Percentiles rank a stretch among this genome's conserved stretches.
These are phyloP conservation scores for Claviceps maximensis DNA, from an alignment of 2,329 filamentous ascomycete genomes.

Conservation along the genomic window DNA sequence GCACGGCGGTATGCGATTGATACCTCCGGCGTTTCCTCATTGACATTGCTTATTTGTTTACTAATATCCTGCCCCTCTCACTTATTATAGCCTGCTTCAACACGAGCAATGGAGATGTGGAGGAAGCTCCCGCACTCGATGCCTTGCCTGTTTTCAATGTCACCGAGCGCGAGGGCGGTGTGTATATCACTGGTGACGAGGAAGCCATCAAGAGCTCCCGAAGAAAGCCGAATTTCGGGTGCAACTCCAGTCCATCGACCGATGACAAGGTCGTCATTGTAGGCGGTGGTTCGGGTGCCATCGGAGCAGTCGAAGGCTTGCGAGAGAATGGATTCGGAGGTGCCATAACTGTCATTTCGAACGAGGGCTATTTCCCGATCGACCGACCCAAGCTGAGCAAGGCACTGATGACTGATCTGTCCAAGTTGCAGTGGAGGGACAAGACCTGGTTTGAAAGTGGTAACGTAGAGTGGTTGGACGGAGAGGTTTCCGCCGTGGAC, in stretches of 20 bases:
- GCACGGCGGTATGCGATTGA: conserved; percentile 64
- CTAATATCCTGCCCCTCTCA: neutral
- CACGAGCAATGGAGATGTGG: conserved; percentile 76
- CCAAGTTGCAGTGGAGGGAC: conserved; percentile 66
- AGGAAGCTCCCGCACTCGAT: conserved; percentile 86
- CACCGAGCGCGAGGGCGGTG: conserved; percentile 63
- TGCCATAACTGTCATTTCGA: conserved; percentile 67
- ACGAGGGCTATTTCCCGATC: conserved; percentile 75
- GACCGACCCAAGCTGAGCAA: conserved; percentile 95
- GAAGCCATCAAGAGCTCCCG: conserved; percentile 63
- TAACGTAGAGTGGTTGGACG: conserved; percentile 43
- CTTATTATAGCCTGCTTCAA: conserved; percentile 69
- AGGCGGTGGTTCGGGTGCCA: conserved; percentile 72
- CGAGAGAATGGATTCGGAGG: conserved; percentile 71
- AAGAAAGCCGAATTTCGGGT: conserved; percentile 61
- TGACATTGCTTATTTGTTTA: neutral
- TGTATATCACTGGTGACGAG: conserved; percentile 76
- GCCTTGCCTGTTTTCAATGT: conserved; percentile 74
- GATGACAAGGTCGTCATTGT: conserved; percentile 61
- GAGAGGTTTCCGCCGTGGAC: conserved; percentile 61
- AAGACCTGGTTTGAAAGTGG: conserved; percentile 61
- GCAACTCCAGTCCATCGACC: conserved; percentile 32
- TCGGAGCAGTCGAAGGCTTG: conserved; percentile 72
- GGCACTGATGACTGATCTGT: conserved; percentile 67
- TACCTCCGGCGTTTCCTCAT: neutral